Evolutionary conservation across 2,329 filamentous ascomycete genomes (phyloP).

Genomic region (Orbilia ellipsospora): DNA sequence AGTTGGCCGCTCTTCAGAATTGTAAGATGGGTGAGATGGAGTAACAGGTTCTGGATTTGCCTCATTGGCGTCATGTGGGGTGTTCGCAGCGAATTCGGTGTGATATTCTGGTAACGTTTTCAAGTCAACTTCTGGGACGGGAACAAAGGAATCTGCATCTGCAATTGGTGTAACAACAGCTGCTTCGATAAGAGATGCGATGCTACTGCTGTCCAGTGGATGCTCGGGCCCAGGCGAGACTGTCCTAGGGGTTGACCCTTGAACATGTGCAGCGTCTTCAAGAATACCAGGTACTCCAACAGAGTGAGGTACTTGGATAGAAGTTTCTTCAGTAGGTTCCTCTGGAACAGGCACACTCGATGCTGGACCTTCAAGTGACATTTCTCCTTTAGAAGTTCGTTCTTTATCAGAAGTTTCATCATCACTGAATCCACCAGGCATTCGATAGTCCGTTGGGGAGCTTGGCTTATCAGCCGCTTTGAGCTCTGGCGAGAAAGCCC

Average conservation of each 20-base stretch:
- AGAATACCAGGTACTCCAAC: neutral
- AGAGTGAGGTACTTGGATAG: slow-evolving; percentile 2
- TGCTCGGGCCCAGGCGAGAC: slow-evolving; percentile 15
- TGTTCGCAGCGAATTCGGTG: slow-evolving; percentile 1
- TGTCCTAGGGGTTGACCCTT: slow-evolving; percentile 18
- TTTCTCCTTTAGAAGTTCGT: slow-evolving; percentile 16
- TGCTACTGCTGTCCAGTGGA: slow-evolving; percentile 17
- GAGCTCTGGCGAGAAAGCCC: slow-evolving; percentile 24
- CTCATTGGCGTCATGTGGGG: slow-evolving; percentile 10
- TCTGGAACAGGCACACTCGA: neutral
- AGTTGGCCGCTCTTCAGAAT: slow-evolving; percentile 11
- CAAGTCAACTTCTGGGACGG: slow-evolving; percentile 33
- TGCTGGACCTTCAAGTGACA: slow-evolving; percentile 11
- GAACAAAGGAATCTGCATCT: slow-evolving; percentile 37
- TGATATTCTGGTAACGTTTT: neutral
- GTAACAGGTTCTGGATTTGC: neutral
- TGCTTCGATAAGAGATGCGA: slow-evolving; percentile 50
- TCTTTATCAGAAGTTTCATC: slow-evolving; percentile 28
- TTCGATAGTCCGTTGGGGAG: slow-evolving; percentile 27
- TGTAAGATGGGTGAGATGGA: neutral
- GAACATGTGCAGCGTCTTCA: slow-evolving; percentile 6
- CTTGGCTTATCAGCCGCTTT: slow-evolving; percentile 35
- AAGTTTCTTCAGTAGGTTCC: slow-evolving; percentile 6
- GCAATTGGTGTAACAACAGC: slow-evolving; percentile 44
- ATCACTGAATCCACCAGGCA: slow-evolving; percentile 48